Conservation (phyloP, 352 stramenopile genomes). For the Saprolegnia parasitica region DNA sequence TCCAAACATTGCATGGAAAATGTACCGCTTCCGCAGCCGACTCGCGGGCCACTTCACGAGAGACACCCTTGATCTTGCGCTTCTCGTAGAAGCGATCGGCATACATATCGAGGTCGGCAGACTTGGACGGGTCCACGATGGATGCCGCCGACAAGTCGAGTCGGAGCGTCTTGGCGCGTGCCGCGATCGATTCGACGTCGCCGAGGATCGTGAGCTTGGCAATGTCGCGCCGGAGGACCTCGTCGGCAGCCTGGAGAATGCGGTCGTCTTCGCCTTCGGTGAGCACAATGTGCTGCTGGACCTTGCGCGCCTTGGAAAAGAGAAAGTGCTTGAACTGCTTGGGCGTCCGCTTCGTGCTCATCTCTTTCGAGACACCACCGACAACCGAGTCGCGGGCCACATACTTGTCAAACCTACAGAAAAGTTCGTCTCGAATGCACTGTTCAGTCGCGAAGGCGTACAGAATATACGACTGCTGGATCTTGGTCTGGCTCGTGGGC, state of each 20-base stretch:
- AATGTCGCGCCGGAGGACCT: constrained; percentile 59
- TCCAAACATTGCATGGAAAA: no score
- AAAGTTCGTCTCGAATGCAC: not conserved
- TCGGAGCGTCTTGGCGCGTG: constrained; percentile 60
- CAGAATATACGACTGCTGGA: constrained; percentile 55
- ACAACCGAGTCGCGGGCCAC: constrained; percentile 63
- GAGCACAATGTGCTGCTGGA: constrained; percentile 77
- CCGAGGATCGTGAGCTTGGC: constrained; percentile 75
- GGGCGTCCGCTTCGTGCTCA: constrained; percentile 58
- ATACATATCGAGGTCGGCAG: constrained; percentile 49
- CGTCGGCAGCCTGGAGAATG: constrained; percentile 71
- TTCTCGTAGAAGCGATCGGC: constrained; percentile 60
- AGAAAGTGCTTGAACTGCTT: constrained; percentile 85
- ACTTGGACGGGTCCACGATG: constrained; percentile 53
- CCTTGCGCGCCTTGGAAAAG: constrained; percentile 65
- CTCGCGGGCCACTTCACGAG: constrained; percentile 47
- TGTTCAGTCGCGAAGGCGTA: not conserved
- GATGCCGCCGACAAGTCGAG: constrained; percentile 56
- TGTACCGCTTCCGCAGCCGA: constrained; percentile 43
- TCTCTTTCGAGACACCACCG: constrained; percentile 55
- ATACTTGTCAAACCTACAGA: constrained; percentile 46
- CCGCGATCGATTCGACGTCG: constrained; percentile 58
- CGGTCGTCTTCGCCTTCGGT: constrained; percentile 79
- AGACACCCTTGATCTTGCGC: constrained; percentile 82
- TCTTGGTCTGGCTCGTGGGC: constrained; percentile 64